Evolutionary conservation across 1,284 basidiomycete genomes (phyloP).

Genomic region (Papiliotrema fonsecae): DNA sequence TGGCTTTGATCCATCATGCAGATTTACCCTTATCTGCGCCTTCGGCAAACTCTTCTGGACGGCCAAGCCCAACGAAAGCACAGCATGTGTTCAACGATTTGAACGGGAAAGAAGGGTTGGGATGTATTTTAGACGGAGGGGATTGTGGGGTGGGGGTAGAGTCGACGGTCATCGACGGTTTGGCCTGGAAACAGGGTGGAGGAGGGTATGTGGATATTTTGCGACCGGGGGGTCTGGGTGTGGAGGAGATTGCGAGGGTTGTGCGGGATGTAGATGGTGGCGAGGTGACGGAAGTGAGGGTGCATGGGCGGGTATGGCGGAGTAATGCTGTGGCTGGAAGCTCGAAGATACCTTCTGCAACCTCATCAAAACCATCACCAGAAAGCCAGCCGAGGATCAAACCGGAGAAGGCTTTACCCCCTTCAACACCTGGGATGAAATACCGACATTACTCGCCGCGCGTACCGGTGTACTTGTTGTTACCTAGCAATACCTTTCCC

Average conservation of each 20-base stretch:
- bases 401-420: no score
- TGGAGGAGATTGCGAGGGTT: constrained; percentile 73
- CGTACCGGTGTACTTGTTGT: constrained; percentile 72
- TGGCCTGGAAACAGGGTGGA: constrained; percentile 55
- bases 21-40: constrained; percentile 85
- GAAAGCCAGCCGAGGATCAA: no score
- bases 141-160: constrained; percentile 85
- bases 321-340: neutral
- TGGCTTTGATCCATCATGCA: constrained; percentile 75
- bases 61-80: constrained; percentile 90
- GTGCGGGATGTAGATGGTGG: constrained; percentile 50
- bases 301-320: constrained; percentile 14
- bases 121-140: constrained; percentile 88
- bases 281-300: constrained; percentile 22
- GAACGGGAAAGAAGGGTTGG: constrained; percentile 56
- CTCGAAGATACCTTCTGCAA: no score
- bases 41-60: constrained; percentile 90
- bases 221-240: constrained; percentile 86
- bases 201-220: constrained; percentile 71
- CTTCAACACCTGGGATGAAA: constrained; percentile 99
- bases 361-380: no score
- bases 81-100: constrained; percentile 80
- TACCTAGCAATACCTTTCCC: constrained; percentile 50
- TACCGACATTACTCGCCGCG: constrained; percentile 94
- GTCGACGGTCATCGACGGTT: constrained; percentile 90